phyloP scores from a whole-genome alignment of 2,329 filamentous ascomycete genomes.

The Xylariaceae sp. region DNA sequence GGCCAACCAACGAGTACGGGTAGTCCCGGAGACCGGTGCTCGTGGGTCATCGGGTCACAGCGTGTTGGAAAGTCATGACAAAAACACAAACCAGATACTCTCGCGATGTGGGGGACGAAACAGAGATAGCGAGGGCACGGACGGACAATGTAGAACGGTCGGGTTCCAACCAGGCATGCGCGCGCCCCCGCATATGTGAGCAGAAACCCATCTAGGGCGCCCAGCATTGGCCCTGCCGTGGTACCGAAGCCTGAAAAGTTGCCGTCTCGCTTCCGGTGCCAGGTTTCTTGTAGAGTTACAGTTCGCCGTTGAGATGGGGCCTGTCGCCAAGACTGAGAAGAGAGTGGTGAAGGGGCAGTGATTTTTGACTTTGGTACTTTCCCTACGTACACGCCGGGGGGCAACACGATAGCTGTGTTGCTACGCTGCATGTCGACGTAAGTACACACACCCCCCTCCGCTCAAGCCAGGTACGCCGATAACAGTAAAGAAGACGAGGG shows the following conservation, averaged over 20 bases:
- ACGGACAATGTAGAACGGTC: too few relatives aligned
- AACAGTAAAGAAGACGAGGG: neutral
- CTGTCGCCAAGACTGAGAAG: neutral
- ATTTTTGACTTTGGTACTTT: neutral
- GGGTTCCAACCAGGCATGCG: too few relatives aligned
- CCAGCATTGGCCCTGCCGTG: slow-evolving; percentile 14
- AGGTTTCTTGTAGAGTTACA: slow-evolving; percentile 6
- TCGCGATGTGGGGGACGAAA: slow-evolving; percentile 4
- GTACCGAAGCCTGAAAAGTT: slow-evolving; percentile 1
- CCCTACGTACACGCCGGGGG: slow-evolving; percentile 1
- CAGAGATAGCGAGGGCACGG: neutral
- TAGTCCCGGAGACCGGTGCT: slow-evolving; percentile 1
- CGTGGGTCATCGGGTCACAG: slow-evolving; percentile 4
- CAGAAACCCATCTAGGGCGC: slow-evolving; percentile 10
- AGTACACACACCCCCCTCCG: slow-evolving; percentile 5
- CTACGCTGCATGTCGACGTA: neutral
- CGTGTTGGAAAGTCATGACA: neutral
- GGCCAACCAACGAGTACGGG: neutral
- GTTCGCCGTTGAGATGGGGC: slow-evolving; percentile 1
- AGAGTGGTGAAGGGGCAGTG: neutral
- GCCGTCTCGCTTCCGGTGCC: slow-evolving; percentile 10
- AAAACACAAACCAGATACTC: neutral
- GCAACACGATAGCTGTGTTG: neutral
- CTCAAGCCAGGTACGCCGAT: neutral
- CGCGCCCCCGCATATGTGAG: too few relatives aligned